Base-by-base conservation (phyloP, 164 flowering plant species). In the Pachysandra terminalis region DNA sequence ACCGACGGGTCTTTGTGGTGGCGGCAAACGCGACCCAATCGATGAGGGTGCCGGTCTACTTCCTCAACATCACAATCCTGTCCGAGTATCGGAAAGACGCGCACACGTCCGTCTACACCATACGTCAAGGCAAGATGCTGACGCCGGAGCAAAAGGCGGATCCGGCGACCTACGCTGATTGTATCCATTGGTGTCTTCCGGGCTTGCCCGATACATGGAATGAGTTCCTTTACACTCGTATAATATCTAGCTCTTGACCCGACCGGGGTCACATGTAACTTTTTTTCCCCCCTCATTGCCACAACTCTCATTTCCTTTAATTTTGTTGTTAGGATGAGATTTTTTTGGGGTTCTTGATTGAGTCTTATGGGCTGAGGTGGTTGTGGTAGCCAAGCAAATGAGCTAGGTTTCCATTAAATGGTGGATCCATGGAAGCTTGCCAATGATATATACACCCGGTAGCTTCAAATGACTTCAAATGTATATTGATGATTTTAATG, bases 191-290 rank as follows among this genome's bases (percentile, higher is more conserved):
- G 97, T 90, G 98, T 64, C 81, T 94, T 5, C 98, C 98, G 0
- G 98, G 98, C 0, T 73, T 94, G 56, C 98, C 96, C 16, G 98
- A 94, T 71, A 89, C 85, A 0, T 94, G 98, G 98, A 94, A 94
- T 67, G 97, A 94, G 83, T 86, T 91, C 67, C 73, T 91, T 0
- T 94, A 88, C 53, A 49, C 97, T 0, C 79, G 77, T 10, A 90
- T 92, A 10, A 68, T 88, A 19, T 78, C 93, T 14, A 80, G 69
- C 3, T 74, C 86, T 48, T 84, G 86, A 86, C 82, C 61, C 59
- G 16, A 10, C 54, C 26, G 10, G 16, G 19, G 53, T 32, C 65
- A 15, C 25, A 32, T 4, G 52, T 22, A n/a, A 9, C 23, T 37
- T 62, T 41, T 40, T 62, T 62, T 27, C 27, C 27, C 12, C 16